Conservation (phyloP, 805 yeast genomes). For the Spathaspora passalidarum region DNA sequence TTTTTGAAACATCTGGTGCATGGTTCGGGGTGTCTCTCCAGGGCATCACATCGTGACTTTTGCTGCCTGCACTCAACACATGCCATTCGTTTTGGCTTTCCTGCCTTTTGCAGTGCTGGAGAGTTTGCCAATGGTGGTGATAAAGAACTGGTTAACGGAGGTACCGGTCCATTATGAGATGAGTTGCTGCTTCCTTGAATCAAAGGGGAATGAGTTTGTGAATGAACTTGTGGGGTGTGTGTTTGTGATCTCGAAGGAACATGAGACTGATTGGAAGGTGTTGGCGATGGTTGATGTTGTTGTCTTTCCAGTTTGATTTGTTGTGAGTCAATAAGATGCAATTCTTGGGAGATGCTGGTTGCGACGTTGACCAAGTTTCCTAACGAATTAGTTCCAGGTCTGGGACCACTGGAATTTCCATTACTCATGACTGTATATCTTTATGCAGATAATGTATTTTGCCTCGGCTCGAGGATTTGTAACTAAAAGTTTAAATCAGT, state of each 20-base stretch:
- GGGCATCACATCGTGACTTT: constrained; percentile 87
- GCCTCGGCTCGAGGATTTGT: background rate
- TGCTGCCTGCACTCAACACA: constrained; percentile 97
- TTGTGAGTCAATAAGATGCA: constrained; percentile 21
- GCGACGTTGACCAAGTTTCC: constrained; percentile 43
- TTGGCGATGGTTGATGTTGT: background rate
- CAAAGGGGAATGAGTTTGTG: background rate
- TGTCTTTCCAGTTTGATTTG: constrained; percentile 24
- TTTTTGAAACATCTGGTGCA: constrained; percentile 81
- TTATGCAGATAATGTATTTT: too few species aligned
- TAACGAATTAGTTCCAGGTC: constrained; percentile 11
- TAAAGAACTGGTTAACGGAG: constrained; percentile 1
- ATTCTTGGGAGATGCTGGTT: constrained; percentile 20
- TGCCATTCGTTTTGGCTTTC: constrained; percentile 61
- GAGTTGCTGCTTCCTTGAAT: background rate
- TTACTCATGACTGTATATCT: too few species aligned
- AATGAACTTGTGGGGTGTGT: background rate
- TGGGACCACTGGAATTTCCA: background rate
- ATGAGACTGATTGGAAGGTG: background rate
- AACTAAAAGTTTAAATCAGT: background rate
- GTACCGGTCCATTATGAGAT: background rate
- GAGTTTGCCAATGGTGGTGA: constrained; percentile 3
- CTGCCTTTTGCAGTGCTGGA: constrained; percentile 10
- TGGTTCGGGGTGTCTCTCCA: constrained; percentile 67
- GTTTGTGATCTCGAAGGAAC: background rate